phyloP scores from a whole-genome alignment of 2,329 filamentous ascomycete species.

The Calonectria hawksworthii region DNA sequence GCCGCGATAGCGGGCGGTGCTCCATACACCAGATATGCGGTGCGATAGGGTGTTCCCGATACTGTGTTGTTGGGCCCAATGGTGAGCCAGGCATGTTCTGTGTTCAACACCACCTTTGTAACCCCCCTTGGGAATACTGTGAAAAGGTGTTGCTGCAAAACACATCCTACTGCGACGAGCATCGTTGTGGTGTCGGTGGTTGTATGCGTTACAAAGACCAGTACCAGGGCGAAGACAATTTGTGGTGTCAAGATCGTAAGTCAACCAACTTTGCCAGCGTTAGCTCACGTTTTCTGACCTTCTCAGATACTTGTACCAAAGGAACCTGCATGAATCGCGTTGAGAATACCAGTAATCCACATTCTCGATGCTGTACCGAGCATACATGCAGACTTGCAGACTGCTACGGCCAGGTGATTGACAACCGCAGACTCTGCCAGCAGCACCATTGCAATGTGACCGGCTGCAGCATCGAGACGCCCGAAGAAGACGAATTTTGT shows the following conservation, averaged over 20 bases:
- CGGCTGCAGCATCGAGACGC: neutral
- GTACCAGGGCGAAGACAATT: neutral
- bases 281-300: conserved; percentile 5
- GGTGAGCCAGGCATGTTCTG: conserved; percentile 21
- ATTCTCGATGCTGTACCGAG: conserved; percentile 21
- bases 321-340: conserved; percentile 4
- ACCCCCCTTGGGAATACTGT: conserved; percentile 18
- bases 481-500: neutral
- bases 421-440: neutral
- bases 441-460: conserved; percentile 17
- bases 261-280: neutral
- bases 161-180: conserved; percentile 15
- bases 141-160: conserved; percentile 17
- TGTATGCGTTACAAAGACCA: conserved; percentile 28
- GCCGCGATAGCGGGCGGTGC: conserved; percentile 13
- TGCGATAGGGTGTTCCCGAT: conserved; percentile 12
- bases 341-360: neutral
- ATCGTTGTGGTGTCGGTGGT: conserved; percentile 22
- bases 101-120: conserved; percentile 28
- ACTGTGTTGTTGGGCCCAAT: neutral
- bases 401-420: neutral
- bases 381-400: conserved; percentile 29
- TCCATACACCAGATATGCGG: conserved; percentile 33
- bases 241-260: conserved; percentile 36
- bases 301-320: conserved; percentile 31